Base-by-base conservation (phyloP, 768 basidiomycete species). In the Russula foetens region DNA sequence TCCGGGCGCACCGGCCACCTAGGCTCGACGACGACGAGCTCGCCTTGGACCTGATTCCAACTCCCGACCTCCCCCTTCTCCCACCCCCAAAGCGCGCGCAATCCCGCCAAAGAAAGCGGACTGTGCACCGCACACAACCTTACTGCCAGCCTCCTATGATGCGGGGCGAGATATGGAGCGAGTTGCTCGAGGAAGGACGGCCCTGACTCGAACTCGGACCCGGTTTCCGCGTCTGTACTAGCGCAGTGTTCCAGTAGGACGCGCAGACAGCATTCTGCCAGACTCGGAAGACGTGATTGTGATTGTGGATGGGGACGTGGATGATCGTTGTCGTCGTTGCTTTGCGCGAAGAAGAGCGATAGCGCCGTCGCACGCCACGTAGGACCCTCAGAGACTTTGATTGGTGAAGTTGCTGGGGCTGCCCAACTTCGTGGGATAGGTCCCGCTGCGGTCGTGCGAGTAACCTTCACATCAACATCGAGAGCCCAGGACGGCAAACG, bases 21-120 rank as follows among this genome's bases (percentile, higher is more conserved):
- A 0, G 83, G 84, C 15, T 84, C 85, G 28, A 88, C 77, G 24
- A 91, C 69, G 39, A 90, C 69, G 12, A 88, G 72, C 60, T 90
- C 89, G 0, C 85, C 83, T 53, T 81, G 80, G 3, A 78, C 76
- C 8, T 56, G 60, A 66, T 86, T 82, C 80, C 21, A 24, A 11
- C 1, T 5, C 38, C 51, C 31, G 5, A 4, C 31, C 19, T n/a
- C 35, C 1, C 24, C 31, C 24, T 15, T 1, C 23, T 19, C 52
- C 29, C 7, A 17, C 3, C 39, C 52, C 9, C 26, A 26, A n/a
- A 89, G 68, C 8, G 78, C 74, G 53, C 77, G 76, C 21, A 90
- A 74, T 57, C 80, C 79, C 23, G 72, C 67, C 54, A 70, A 75
- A 5, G 77, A 72, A 21, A 90, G 71, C 2, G 89, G 88, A 1